Evolutionary conservation across 2,329 filamentous ascomycete species (phyloP), one percentile per base, ranked within the genome.

Genomic region (Pyrenophora teres): DNA sequence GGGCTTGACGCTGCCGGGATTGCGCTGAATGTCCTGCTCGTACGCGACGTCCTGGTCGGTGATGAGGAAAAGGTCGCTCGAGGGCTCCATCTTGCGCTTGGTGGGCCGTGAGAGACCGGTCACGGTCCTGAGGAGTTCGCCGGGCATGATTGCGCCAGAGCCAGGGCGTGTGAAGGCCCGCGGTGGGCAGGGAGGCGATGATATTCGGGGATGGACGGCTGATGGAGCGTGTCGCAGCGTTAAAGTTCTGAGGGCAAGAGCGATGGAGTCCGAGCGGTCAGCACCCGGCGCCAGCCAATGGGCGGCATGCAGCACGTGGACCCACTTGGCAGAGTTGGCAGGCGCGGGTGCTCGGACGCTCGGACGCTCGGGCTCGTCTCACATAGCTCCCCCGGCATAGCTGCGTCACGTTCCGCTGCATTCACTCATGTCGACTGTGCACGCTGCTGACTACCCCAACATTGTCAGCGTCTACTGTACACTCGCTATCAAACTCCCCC

Each of bases 1-100:
- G 68, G 94, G 92, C 76, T 93, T 95, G 62, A 93, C 86, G 73
- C 87, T 94, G 67, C 87, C 88, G 7, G 87, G 85, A 68, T 95
- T 90, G 64, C 92, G 89, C 60, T 94, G 80, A 55, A 97, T 86
- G 74, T 99, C 94, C 77, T 97, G 92, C 78, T 99, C 95, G 80
- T 97, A 99, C 55, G 96, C 84, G 48, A 90, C 87, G 77, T 99
- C 94, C 77, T 95, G 91, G 71, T 92, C 89, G 65, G 86, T 82
- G 85, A 93, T 74, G 60, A 75, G 64, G 61, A 65, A 65, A 30
- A 77, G 71, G 58, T 71, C 71, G 70, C 54, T 63, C 48, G 64
- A 44, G 70, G 63, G 68, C 60, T 67, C 56, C 61, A 67, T 65
- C 54, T 68, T 71, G 57, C 71, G 69, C 62, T 73, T 73, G 59